Percentiles rank a stretch among this genome's conserved stretches.
These are phyloP conservation scores for Dichotomocladium elegans DNA, from an alignment of 371 early-diverging fungal genomes.

Conservation along the genomic window DNA sequence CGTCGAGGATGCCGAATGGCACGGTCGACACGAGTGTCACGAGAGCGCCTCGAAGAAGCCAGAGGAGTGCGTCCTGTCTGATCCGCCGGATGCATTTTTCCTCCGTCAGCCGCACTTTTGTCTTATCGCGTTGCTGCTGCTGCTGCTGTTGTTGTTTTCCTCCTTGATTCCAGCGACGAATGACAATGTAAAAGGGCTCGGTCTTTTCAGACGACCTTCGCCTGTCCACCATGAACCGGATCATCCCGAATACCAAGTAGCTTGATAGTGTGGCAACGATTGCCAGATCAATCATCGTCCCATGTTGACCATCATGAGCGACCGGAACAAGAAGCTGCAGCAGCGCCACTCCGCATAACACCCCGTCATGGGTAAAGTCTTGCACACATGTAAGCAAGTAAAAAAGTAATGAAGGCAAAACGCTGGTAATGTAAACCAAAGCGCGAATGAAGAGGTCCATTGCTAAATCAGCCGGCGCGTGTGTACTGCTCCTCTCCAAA, in stretches of 20 bases:
- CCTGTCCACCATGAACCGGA: slow-evolving; percentile 16
- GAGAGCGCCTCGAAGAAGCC: slow-evolving; percentile 4
- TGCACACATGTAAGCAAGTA: background rate
- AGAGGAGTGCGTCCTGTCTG: slow-evolving; percentile 7
- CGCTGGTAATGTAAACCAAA: background rate
- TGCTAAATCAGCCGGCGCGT: background rate
- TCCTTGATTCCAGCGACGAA: slow-evolving; percentile 16
- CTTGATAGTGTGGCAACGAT: slow-evolving; percentile 12
- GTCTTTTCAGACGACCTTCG: slow-evolving; percentile 5
- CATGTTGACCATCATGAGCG: slow-evolving; percentile 1
- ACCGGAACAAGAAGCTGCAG: slow-evolving; percentile 4
- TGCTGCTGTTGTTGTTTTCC: background rate
- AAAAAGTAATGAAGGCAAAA: background rate
- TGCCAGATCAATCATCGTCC: slow-evolving; percentile 7
- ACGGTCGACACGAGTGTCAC: slow-evolving; percentile 14
- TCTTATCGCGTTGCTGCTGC: background rate
- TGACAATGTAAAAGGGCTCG: slow-evolving; percentile 3
- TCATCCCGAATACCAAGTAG: slow-evolving; percentile 22
- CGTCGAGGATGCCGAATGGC: slow-evolving; percentile 18
- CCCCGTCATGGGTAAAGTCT: background rate
- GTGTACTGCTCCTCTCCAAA: background rate
- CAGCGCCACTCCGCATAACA: background rate
- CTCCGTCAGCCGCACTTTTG: background rate
- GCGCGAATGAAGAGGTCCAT: background rate
- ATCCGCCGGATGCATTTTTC: background rate